Conservation (phyloP, 2,329 filamentous ascomycete genomes). For the Beauveria medogensis region DNA sequence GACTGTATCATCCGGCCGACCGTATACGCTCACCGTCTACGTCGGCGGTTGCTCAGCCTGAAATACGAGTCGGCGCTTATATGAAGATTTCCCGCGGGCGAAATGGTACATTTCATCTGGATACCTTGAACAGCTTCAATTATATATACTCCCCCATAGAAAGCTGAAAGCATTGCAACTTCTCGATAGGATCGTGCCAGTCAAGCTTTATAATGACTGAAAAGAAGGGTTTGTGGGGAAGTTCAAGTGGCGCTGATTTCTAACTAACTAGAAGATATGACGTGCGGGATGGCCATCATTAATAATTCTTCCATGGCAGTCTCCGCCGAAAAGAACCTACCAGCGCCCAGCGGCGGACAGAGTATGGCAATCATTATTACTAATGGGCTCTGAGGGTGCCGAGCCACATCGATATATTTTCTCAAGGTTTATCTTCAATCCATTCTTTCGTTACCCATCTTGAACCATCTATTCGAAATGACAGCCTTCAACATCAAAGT, state of each 20-base stretch:
- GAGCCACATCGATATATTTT: neutral
- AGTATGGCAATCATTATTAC: neutral
- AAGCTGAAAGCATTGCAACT: no score
- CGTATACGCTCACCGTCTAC: conserved; percentile 22
- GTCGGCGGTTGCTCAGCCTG: conserved; percentile 15
- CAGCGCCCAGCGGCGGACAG: no score
- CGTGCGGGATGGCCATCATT: conserved; percentile 2
- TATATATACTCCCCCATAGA: no score
- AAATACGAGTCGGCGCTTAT: no score
- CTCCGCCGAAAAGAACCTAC: no score
- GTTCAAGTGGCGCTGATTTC: neutral
- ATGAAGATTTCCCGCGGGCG: no score
- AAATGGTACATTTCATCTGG: no score
- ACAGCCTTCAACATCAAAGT: conserved; percentile 41
- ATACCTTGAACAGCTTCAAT: neutral
- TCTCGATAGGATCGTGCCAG: no score
- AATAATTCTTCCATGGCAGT: neutral
- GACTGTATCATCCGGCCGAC: conserved; percentile 19
- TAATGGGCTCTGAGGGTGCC: neutral
- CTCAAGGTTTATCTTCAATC: neutral
- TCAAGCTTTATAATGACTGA: no score
- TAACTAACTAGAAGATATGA: neutral
- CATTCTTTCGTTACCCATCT: neutral
- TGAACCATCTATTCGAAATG: conserved; percentile 39
- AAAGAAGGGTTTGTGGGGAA: neutral